Conservation (phyloP, 2,329 filamentous ascomycete species). For the Colletotrichum echinochloae region DNA sequence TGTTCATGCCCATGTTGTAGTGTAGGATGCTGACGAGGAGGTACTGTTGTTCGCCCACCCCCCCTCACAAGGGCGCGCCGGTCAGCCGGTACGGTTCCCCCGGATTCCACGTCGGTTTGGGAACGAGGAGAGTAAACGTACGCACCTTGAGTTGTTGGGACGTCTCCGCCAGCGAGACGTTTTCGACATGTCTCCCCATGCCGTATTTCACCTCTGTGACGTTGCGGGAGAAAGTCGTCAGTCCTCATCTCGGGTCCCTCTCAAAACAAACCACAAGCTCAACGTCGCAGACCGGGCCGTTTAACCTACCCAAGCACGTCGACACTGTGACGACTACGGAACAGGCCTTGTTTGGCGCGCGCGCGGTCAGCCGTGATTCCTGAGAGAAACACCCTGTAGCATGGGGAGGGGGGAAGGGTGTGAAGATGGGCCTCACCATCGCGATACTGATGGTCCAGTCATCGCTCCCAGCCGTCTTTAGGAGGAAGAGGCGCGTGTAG, state of each 20-base stretch:
- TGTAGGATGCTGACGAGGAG: slow-evolving; percentile 45
- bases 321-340: slow-evolving; percentile 38
- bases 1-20: slow-evolving; percentile 49
- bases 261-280: not conserved
- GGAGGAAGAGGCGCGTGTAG: slow-evolving; percentile 44
- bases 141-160: slow-evolving; percentile 44
- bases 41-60: slow-evolving; percentile 36
- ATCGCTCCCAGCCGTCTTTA: slow-evolving; percentile 45
- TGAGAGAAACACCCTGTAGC: not conserved
- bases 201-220: slow-evolving; percentile 44
- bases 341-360: slow-evolving; percentile 35
- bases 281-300: not conserved
- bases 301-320: slow-evolving; percentile 23
- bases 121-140: not conserved
- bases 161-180: slow-evolving; percentile 40
- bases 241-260: not conserved
- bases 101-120: not conserved
- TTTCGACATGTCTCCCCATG: slow-evolving; percentile 45
- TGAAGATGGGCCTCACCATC: slow-evolving; percentile 35
- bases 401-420: not conserved
- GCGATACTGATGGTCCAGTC: slow-evolving; percentile 46
- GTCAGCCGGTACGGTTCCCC: not conserved
- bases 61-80: no score
- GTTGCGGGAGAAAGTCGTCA: not conserved
- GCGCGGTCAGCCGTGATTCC: slow-evolving; percentile 18